Conservation (phyloP, 345 rosid genomes). For the Rhodomyrtus tomentosa region DNA sequence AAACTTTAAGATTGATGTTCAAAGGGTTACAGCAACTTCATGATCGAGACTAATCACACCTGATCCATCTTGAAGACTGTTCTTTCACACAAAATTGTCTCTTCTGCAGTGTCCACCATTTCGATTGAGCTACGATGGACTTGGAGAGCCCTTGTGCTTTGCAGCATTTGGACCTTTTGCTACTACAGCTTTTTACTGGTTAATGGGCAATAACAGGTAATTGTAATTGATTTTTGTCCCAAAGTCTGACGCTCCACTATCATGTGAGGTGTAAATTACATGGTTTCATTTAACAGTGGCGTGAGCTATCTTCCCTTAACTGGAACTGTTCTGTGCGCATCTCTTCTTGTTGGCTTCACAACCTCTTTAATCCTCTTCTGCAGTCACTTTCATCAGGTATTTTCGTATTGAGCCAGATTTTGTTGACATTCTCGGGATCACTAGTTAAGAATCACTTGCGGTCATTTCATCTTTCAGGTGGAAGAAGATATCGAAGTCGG, state of each 20-base stretch:
- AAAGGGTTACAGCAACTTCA: neutral
- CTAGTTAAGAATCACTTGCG: neutral
- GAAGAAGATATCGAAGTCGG: constrained; percentile 66
- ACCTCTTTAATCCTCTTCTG: constrained; percentile 84
- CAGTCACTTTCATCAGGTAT: constrained; percentile 92
- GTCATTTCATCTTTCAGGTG: constrained; percentile 27
- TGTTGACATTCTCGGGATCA: neutral
- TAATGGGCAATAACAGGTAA: constrained; percentile 55
- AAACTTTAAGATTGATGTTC: neutral
- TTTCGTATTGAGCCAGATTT: neutral
- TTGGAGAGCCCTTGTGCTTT: constrained; percentile 92
- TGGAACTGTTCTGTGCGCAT: constrained; percentile 42
- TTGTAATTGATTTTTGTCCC: neutral
- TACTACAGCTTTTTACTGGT: constrained; percentile 69
- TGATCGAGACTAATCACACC: neutral
- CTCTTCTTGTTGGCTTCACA: constrained; percentile 72
- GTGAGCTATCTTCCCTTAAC: constrained; percentile 32
- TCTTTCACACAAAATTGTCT: neutral
- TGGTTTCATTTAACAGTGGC: constrained; percentile 29
- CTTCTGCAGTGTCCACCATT: constrained; percentile 78
- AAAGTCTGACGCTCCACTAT: neutral
- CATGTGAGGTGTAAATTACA: neutral
- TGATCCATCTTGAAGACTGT: neutral
- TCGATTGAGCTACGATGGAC: constrained; percentile 79
- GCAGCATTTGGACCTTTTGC: constrained; percentile 97